Evolutionary conservation across 352 stramenopile genomes (phyloP), one percentile per base, ranked within the genome.

Genomic region (Phytophthora pistaciae): DNA sequence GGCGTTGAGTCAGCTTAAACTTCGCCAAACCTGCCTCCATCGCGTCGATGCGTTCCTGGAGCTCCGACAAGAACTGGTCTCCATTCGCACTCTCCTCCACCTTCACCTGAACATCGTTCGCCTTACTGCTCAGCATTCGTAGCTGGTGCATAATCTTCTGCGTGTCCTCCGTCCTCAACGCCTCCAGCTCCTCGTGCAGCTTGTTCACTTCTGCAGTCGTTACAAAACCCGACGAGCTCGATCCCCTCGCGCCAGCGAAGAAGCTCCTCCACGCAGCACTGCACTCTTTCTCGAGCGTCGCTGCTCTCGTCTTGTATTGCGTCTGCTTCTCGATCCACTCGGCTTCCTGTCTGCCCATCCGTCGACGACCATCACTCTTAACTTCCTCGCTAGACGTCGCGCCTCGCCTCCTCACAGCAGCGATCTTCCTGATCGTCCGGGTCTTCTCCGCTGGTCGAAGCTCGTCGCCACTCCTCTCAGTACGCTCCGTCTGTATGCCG

Each of bases 321-420:
- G 80, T 46, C 58, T 92, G 82, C 64, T 88, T 93, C 62, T 93
- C 85, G 20, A 88, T 56, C 84, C 85, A 92, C 64, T 89, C 82
- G 2, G 77, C 58, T 25, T 91, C 83, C 1, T 74, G 48, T 16
- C 77, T 85, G 1, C 70, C 74, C 56, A 85, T 68, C 10, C 77
- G 66, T 3, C 71, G 71, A 21, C 60, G 62, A 33, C 23, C 29
- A 21, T 20, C 40, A 46, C 55, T 48, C 58, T 23, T 68, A 18
- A 48, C 44, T 56, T 65, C 50, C 10, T 56, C 20, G 23, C 8
- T 5, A 20, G 9, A 33, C 23, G 29, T 27, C 29, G 18, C 25
- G 2, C 53, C 48, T 57, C 77, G 75, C 21, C 80, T 75, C 4
- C 84, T 71, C 27, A 90, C 74, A 6, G 72, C 49, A 9, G 40